Evolutionary conservation across 352 stramenopile genomes (phyloP).

Genomic region (Phytophthora cajani): DNA sequence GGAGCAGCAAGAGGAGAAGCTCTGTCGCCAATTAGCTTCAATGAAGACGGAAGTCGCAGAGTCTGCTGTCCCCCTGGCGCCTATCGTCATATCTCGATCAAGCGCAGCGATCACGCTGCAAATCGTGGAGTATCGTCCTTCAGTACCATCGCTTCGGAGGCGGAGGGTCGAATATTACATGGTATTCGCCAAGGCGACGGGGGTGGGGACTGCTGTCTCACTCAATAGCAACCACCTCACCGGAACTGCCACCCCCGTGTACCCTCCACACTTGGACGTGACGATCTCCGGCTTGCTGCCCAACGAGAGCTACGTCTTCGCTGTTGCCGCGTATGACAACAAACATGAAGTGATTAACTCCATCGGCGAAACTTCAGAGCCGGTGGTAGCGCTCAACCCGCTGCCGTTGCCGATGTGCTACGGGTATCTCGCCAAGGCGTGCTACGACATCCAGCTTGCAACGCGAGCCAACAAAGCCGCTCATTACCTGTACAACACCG

Average conservation of each 20-base stretch:
- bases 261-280: constrained; percentile 24
- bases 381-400: constrained; percentile 73
- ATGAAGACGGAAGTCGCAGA: background rate
- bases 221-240: constrained; percentile 73
- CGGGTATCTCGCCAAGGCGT: constrained; percentile 70
- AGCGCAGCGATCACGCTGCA: constrained; percentile 61
- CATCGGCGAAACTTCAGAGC: constrained; percentile 69
- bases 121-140: constrained; percentile 49
- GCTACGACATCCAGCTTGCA: constrained; percentile 40
- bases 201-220: constrained; percentile 77
- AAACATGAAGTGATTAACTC: constrained; percentile 66
- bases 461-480: constrained; percentile 47
- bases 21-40: constrained; percentile 27
- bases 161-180: constrained; percentile 71
- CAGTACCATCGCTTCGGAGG: constrained; percentile 29
- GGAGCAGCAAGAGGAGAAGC: constrained; percentile 51
- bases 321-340: constrained; percentile 76
- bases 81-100: constrained; percentile 59
- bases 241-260: constrained; percentile 66
- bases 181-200: constrained; percentile 76
- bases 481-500: constrained; percentile 50
- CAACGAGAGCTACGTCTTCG: constrained; percentile 88
- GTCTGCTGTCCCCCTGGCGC: constrained; percentile 42
- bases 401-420: constrained; percentile 72
- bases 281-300: constrained; percentile 61